phyloP scores from a whole-genome alignment of 1,139 yeast genomes.

The Pichia inconspicua region DNA sequence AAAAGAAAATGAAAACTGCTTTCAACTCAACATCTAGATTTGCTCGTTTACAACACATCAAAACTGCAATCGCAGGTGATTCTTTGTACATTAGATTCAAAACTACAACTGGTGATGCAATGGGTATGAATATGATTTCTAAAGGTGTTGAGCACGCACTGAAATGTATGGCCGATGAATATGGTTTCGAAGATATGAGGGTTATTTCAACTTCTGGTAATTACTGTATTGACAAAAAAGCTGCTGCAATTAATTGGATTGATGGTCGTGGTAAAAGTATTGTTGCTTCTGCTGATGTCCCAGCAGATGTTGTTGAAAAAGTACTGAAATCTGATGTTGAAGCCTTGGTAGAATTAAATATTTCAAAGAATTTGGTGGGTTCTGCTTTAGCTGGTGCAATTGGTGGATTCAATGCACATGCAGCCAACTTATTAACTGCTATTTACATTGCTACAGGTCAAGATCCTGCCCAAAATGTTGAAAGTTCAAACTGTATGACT shows the following conservation, averaged over 20 bases:
- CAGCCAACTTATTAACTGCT: constrained; percentile 93
- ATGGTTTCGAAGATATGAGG: constrained; percentile 92
- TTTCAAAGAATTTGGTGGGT: constrained; percentile 85
- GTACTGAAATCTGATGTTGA: constrained; percentile 89
- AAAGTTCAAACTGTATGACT: constrained; percentile 94
- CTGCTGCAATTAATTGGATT: constrained; percentile 98
- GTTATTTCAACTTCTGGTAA: constrained; percentile 92
- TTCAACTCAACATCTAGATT: constrained; percentile 95
- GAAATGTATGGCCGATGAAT: constrained; percentile 75
- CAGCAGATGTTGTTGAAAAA: constrained; percentile 67
- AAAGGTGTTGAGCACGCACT: constrained; percentile 91
- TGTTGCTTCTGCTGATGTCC: constrained; percentile 94
- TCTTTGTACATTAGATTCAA: constrained; percentile 81
- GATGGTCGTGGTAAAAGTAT: constrained; percentile 98
- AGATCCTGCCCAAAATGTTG: constrained; percentile 98
- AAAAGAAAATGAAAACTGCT: constrained; percentile 69
- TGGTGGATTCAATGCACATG: constrained; percentile 98
- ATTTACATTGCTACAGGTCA: constrained; percentile 93
- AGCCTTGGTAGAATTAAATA: constrained; percentile 83
- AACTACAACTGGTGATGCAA: constrained; percentile 98
- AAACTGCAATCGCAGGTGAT: constrained; percentile 95
- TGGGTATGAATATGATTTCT: constrained; percentile 99
- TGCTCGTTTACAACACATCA: constrained; percentile 85
- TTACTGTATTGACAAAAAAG: constrained; percentile 94
- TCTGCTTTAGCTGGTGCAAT: constrained; percentile 98